Conservation (phyloP, 2,329 filamentous ascomycete genomes). For the Pseudohalonectria lignicola region DNA sequence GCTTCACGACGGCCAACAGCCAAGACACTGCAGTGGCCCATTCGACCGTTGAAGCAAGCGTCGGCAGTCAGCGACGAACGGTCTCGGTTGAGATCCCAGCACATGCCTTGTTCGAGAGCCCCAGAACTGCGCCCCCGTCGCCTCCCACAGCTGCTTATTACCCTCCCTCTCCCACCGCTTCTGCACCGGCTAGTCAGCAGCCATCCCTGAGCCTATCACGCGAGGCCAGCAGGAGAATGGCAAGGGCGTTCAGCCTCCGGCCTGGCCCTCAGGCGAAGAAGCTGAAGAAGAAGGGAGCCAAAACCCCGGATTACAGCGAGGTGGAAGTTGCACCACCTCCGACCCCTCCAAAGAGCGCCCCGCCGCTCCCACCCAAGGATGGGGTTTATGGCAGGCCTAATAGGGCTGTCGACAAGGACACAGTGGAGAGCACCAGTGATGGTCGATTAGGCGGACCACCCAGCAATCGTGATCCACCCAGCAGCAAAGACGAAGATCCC, state of each 20-base stretch:
- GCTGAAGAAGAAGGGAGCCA: slow-evolving; percentile 3
- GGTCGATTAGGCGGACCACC: no score
- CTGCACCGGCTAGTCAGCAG: neutral
- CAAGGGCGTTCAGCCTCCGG: slow-evolving; percentile 5
- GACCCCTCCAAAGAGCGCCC: neutral
- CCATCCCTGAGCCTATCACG: neutral
- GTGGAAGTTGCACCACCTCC: neutral
- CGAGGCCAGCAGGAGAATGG: slow-evolving; percentile 7
- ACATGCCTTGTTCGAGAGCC: slow-evolving; percentile 4
- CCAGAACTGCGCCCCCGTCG: slow-evolving; percentile 5
- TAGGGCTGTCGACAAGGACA: no score
- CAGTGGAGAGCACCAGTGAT: no score
- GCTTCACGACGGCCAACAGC: neutral
- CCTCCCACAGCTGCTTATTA: slow-evolving; percentile 6
- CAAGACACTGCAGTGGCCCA: neutral
- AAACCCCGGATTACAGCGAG: no score
- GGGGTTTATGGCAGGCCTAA: no score
- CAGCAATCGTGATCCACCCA: no score
- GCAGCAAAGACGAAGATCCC: neutral
- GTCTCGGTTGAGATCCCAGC: slow-evolving; percentile 4
- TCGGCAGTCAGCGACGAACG: slow-evolving; percentile 6
- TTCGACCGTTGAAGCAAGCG: slow-evolving; percentile 10
- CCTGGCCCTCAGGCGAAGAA: slow-evolving; percentile 2
- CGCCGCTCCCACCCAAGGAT: neutral
- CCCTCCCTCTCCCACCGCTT: slow-evolving; percentile 5